Conservation (phyloP, 768 basidiomycete species). For the Phallus indusiatus region DNA sequence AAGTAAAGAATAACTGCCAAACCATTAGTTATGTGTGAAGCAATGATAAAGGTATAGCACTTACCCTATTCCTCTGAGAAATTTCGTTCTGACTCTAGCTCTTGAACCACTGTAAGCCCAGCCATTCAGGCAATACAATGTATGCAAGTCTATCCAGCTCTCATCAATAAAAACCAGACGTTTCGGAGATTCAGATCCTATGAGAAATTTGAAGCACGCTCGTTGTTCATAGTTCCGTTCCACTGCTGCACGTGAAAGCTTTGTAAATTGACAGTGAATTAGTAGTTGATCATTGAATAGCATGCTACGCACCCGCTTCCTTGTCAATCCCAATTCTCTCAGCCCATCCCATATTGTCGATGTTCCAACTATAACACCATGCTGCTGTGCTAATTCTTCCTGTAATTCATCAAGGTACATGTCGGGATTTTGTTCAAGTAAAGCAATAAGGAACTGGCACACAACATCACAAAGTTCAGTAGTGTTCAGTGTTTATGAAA, state of each 20-base stretch:
- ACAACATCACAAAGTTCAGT: too few species aligned
- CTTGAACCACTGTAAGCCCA: too few species aligned
- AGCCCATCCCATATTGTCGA: constrained; percentile 1
- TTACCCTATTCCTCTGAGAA: constrained; percentile 12
- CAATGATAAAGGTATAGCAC: too few species aligned
- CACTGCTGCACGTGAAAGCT: background rate
- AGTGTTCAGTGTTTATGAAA: background rate
- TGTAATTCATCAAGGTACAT: constrained; percentile 17
- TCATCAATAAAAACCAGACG: constrained; percentile 15
- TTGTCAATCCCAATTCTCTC: background rate
- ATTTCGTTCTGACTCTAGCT: constrained; percentile 5
- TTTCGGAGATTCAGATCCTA: constrained; percentile 7
- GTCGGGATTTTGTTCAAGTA: constrained; percentile 17
- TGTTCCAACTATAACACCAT: constrained; percentile 1
- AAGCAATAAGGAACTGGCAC: constrained; percentile 12
- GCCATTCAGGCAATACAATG: constrained; percentile 3
- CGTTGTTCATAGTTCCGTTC: background rate
- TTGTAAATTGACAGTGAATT: background rate
- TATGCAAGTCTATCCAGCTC: constrained; percentile 6
- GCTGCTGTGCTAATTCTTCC: constrained; percentile 10
- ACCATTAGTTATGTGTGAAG: background rate
- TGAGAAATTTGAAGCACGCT: background rate
- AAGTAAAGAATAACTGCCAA: constrained; percentile 24
- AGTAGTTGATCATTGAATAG: too few species aligned
- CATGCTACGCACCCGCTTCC: background rate